Evolutionary conservation across 2,329 filamentous ascomycete genomes (phyloP).

Genomic region (Aureobasidium sp.): DNA sequence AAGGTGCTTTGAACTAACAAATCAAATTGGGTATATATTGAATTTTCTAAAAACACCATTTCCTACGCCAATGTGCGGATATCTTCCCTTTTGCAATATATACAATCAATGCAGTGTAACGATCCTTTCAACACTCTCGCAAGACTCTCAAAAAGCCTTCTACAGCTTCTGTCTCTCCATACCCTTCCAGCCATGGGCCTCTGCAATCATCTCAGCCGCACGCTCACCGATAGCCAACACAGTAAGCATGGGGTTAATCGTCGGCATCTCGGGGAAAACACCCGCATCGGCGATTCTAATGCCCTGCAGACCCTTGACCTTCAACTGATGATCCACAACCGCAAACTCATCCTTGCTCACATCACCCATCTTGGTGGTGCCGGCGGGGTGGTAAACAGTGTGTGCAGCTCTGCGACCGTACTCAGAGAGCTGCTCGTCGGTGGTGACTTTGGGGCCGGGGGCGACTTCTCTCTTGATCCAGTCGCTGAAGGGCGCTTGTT

Average conservation of each 20-base stretch:
- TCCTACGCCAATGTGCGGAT: background rate
- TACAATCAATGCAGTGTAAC: background rate
- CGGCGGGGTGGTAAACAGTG: slow-evolving; percentile 84
- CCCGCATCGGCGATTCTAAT: slow-evolving; percentile 79
- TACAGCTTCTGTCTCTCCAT: slow-evolving; percentile 49
- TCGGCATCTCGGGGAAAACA: slow-evolving; percentile 80
- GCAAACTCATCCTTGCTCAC: slow-evolving; percentile 60
- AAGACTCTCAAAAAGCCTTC: background rate
- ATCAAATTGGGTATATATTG: background rate
- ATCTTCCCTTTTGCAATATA: background rate
- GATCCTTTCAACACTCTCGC: background rate
- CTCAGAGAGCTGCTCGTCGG: slow-evolving; percentile 72
- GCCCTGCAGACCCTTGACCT: slow-evolving; percentile 63
- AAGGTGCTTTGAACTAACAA: background rate
- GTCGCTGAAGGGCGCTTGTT: slow-evolving; percentile 64
- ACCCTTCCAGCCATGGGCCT: slow-evolving; percentile 61
- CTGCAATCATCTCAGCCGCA: slow-evolving; percentile 73
- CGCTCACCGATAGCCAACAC: slow-evolving; percentile 78
- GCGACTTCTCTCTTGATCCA: slow-evolving; percentile 81
- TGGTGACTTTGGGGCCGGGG: slow-evolving; percentile 64
- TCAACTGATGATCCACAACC: slow-evolving; percentile 71
- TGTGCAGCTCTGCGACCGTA: slow-evolving; percentile 77
- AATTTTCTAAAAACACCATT: background rate
- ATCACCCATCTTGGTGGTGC: slow-evolving; percentile 87
- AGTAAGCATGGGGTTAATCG: slow-evolving; percentile 86